phyloP scores from a whole-genome alignment of 805 yeast species.

The Candida koratica region DNA sequence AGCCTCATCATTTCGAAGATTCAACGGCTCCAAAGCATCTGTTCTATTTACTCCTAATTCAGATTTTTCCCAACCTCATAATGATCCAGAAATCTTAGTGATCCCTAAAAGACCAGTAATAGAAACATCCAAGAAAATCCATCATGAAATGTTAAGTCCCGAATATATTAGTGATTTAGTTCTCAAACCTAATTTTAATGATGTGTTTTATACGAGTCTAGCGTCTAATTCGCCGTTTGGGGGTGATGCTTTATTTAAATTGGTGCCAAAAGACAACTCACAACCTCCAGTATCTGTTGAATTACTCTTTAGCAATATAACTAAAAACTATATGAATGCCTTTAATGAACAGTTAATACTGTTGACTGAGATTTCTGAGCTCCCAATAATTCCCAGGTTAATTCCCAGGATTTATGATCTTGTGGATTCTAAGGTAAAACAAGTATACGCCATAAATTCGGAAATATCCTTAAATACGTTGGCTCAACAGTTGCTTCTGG shows the following conservation, averaged over 20 bases:
- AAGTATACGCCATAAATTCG: background rate
- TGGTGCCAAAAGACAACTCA: slow-evolving; percentile 18
- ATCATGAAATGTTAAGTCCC: slow-evolving; percentile 31
- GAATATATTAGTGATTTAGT: slow-evolving; percentile 32
- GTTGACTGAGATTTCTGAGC: slow-evolving; percentile 17
- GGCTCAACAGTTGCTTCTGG: background rate
- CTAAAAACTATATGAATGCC: slow-evolving; percentile 27
- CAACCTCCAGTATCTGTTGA: slow-evolving; percentile 15
- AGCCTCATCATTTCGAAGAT: slow-evolving; percentile 1
- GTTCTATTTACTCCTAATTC: slow-evolving; percentile 10
- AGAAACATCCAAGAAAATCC: background rate
- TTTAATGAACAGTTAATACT: slow-evolving; percentile 20
- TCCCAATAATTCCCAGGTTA: slow-evolving; percentile 11
- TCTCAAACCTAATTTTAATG: slow-evolving; percentile 26
- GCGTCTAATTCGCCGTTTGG: slow-evolving; percentile 25
- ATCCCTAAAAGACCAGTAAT: slow-evolving; percentile 29
- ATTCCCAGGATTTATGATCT: background rate
- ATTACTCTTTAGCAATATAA: slow-evolving; percentile 26
- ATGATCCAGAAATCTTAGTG: slow-evolving; percentile 30
- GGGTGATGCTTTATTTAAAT: slow-evolving; percentile 24
- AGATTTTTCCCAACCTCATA: slow-evolving; percentile 11
- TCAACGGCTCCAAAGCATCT: slow-evolving; percentile 4
- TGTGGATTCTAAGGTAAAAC: background rate
- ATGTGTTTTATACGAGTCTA: slow-evolving; percentile 27
- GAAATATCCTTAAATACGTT: background rate